Evolutionary conservation across 495 filamentous ascomycete genomes (phyloP).

Genomic region (Aspergillus panamensis): DNA sequence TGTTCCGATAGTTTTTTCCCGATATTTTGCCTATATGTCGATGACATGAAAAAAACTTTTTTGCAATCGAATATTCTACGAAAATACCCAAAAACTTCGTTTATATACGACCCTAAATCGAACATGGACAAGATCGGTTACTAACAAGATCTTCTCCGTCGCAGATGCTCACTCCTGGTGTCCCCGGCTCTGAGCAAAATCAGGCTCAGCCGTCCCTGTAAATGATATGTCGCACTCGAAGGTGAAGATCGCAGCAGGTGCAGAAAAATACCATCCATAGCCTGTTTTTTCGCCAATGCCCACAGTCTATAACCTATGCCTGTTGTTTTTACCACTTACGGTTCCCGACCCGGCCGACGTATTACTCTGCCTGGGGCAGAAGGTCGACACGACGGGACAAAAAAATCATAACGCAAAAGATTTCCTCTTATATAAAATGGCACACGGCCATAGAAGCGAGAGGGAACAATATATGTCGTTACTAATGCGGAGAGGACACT

Average conservation of each 20-base stretch:
- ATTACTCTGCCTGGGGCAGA: constrained; percentile 18
- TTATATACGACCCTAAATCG: not conserved
- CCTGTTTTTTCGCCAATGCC: constrained; percentile 7
- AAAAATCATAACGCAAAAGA: not conserved
- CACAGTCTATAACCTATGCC: constrained; percentile 6
- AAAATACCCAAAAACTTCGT: not conserved
- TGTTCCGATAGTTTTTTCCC: not conserved
- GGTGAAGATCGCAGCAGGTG: constrained; percentile 23
- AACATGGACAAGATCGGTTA: not conserved
- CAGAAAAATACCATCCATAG: constrained; percentile 14
- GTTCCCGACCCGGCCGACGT: not conserved
- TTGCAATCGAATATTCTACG: not conserved
- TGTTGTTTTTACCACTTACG: constrained; percentile 8
- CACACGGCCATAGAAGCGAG: not conserved
- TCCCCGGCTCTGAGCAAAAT: constrained; percentile 32
- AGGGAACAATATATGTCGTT: not conserved
- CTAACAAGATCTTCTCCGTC: constrained; percentile 16
- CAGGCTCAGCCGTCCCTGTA: constrained; percentile 42
- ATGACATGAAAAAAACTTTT: not conserved
- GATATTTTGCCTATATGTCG: not conserved
- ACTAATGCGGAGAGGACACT: not conserved
- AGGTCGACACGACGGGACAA: not conserved
- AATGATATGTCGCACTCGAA: constrained; percentile 26
- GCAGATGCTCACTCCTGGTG: constrained; percentile 49
- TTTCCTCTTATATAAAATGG: not conserved